phyloP scores from a whole-genome alignment of 768 basidiomycete genomes.

The Imleria badia region DNA sequence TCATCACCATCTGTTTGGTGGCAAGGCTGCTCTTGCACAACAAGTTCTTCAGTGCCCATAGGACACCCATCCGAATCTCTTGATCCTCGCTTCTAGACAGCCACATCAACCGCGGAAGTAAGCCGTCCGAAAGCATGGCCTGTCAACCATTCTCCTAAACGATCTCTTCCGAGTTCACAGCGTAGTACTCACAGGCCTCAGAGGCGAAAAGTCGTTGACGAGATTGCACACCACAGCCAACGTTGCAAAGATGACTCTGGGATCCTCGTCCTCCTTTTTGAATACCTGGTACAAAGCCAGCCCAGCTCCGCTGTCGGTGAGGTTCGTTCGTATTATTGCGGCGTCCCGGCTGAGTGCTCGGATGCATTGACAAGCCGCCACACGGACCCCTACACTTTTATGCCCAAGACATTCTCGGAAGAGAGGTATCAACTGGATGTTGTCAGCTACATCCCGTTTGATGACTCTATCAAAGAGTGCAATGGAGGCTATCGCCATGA shows the following conservation, averaged over 20 bases:
- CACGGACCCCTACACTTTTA: conserved; percentile 71
- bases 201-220: conserved; percentile 81
- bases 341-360: conserved; percentile 79
- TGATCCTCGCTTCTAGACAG: conserved; percentile 55
- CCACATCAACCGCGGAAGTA: conserved; percentile 62
- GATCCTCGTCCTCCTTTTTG: conserved; percentile 57
- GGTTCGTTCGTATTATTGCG: conserved; percentile 75
- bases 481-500: conserved; percentile 75
- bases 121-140: conserved; percentile 66
- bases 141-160: conserved; percentile 1
- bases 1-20: conserved; percentile 67
- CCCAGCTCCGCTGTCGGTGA: conserved; percentile 82
- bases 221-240: conserved; percentile 81
- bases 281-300: conserved; percentile 65
- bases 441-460: conserved; percentile 65
- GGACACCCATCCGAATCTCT: conserved; percentile 59
- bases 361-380: conserved; percentile 84
- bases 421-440: conserved; percentile 51
- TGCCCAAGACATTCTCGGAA: conserved; percentile 58
- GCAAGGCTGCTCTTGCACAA: conserved; percentile 59
- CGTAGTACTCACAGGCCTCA: conserved; percentile 55
- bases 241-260: conserved; percentile 68
- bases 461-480: conserved; percentile 72
- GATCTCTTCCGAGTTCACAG: neutral
- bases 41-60: conserved; percentile 92